These are phyloP conservation scores for Colletotrichum sp. DNA, from an alignment of 2,329 filamentous ascomycete species.

Conservation along the genomic window DNA sequence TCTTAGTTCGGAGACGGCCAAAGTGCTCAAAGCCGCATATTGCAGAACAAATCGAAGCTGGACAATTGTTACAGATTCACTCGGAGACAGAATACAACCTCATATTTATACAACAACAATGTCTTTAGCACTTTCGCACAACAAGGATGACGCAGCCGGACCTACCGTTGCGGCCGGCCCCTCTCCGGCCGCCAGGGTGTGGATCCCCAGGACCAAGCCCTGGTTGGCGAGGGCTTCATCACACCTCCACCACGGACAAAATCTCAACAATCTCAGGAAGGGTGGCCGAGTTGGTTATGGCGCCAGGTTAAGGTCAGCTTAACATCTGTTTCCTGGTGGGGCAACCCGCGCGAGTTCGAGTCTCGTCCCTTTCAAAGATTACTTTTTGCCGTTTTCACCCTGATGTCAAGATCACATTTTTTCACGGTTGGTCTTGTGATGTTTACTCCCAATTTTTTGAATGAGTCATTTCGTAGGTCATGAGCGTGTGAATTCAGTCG, in stretches of 20 bases:
- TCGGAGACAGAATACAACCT: background rate
- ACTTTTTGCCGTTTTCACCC: background rate
- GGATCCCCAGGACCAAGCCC: background rate
- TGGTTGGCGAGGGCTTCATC: background rate
- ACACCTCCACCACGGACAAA: background rate
- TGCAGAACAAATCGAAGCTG: background rate
- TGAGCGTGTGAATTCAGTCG: background rate
- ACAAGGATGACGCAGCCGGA: background rate
- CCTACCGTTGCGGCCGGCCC: background rate
- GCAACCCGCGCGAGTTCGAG: conserved; percentile 23
- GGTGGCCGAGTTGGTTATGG: conserved; percentile 24
- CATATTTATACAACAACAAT: background rate
- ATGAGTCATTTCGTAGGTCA: background rate
- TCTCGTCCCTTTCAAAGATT: conserved; percentile 12
- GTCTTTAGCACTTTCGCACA: accelerated
- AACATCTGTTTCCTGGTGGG: conserved; percentile 24
- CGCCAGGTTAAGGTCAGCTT: conserved; percentile 23
- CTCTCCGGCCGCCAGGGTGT: background rate
- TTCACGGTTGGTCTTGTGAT: background rate
- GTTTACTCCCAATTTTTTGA: background rate
- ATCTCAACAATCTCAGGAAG: background rate
- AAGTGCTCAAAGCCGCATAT: background rate
- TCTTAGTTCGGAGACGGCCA: background rate
- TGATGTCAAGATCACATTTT: too few relatives aligned
- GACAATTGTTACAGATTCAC: background rate